Base-by-base conservation (phyloP, 768 basidiomycete species). In the Amanita thiersii region DNA sequence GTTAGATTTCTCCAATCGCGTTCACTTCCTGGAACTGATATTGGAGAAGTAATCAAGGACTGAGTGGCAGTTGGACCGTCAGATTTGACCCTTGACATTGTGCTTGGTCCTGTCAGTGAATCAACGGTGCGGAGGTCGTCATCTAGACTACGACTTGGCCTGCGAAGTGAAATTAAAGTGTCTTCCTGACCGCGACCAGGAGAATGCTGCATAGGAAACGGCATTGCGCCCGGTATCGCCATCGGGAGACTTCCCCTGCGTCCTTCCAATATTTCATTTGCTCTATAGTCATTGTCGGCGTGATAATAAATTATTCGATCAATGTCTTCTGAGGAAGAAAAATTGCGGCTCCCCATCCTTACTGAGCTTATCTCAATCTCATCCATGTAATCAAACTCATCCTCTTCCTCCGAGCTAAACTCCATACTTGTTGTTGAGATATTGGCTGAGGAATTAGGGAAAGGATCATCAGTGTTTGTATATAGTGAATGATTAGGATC, bases 221-320 rank as follows among this genome's bases (percentile, higher is more conserved):
- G 30, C 9, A 56, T 49, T 3, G 56, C 52, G 12, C 64, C 68
- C 12, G 78, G 73, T 9, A 81, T 79, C 30, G 69, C 66, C 61
- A 80, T 73, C n/a, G 81, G 79, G 11, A 74, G 51, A 50, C 79
- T 82, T 9, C 75, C 75, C 44, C 74, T 65, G 42, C 77, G 66
- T 29, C 19, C 37, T 31, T 45, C 32, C 33, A 8, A 35, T 6
- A 35, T 6, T 17, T 14, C n/a, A 35, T 6, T 7, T 35, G 7
- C 33, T 35, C 50, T 55, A 7, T 54, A 52, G 30, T 48, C 47
- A 40, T 51, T 55, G 24, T 28, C 37, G 30, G 41, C 56, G 23
- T 36, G 14, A 41, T 49, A 48, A 18, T 30, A 17, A 7, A 39
- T 21, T 33, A 44, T 33, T 18, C 28, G 36, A n/a, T n/a, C 25